These are phyloP conservation scores for Xylariaceae sp. DNA, from an alignment of 2,329 filamentous ascomycete genomes.

Conservation along the genomic window DNA sequence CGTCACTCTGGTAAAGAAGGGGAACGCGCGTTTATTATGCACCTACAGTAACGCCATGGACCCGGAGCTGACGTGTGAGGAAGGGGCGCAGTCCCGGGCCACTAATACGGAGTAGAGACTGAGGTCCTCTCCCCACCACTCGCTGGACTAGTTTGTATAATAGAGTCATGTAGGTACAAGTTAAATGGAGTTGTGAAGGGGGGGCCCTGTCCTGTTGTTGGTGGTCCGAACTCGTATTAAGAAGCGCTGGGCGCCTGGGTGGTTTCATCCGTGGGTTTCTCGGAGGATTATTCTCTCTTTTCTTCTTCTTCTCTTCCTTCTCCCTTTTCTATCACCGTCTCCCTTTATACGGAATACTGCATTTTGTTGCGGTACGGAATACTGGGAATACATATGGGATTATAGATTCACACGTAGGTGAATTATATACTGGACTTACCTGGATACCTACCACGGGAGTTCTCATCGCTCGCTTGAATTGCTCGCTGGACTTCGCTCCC, in stretches of 20 bases:
- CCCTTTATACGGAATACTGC: neutral
- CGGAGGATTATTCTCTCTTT: slow-evolving; percentile 3
- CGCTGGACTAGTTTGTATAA: neutral
- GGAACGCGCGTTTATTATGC: too few species aligned
- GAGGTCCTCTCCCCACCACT: too few species aligned
- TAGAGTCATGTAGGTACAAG: neutral
- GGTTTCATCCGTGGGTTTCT: neutral
- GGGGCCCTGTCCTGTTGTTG: neutral
- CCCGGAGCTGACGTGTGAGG: slow-evolving; percentile 5
- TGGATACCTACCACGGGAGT: neutral
- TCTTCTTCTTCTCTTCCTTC: too few species aligned
- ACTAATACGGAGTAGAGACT: too few species aligned
- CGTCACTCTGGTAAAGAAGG: too few species aligned
- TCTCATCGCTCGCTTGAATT: too few species aligned
- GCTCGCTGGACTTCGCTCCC: too few species aligned
- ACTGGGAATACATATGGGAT: neutral
- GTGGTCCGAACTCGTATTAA: neutral
- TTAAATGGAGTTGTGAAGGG: neutral
- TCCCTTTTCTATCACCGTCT: neutral
- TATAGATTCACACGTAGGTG: neutral
- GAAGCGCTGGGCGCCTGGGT: neutral
- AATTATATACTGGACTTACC: neutral
- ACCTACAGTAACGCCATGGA: too few species aligned
- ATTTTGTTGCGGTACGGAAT: neutral
- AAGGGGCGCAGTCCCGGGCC: slow-evolving; percentile 12